Percentiles rank a stretch among this genome's conserved stretches.
phyloP scores from a whole-genome alignment of 1,284 basidiomycete species.

The Sanghuangporus baumii region DNA sequence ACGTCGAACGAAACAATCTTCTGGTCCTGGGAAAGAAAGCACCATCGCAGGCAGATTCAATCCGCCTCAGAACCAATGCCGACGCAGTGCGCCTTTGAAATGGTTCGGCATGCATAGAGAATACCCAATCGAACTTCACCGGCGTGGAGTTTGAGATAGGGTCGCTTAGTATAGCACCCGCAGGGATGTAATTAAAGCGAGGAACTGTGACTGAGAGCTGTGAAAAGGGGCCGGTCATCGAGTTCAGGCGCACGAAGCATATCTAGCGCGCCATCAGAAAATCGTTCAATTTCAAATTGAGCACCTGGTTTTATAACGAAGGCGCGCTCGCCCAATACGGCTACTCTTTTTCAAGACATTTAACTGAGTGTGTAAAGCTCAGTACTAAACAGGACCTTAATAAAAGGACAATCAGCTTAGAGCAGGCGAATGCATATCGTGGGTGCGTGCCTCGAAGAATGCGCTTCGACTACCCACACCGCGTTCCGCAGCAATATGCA shows the following conservation, averaged over 20 bases:
- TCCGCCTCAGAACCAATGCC: slow-evolving; percentile 1
- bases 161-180: neutral
- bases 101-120: neutral
- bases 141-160: neutral
- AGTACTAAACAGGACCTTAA: neutral
- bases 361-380: neutral
- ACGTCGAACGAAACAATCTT: slow-evolving; percentile 2
- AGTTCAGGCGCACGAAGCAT: neutral
- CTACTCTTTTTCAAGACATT: neutral
- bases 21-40: slow-evolving; percentile 12
- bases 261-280: neutral
- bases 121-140: neutral
- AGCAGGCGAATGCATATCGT: neutral
- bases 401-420: neutral
- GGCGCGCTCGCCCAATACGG: neutral
- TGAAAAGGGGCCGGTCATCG: neutral
- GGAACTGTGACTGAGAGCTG: neutral
- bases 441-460: neutral
- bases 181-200: neutral
- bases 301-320: too few relatives aligned
- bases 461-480: neutral
- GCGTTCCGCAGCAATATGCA: slow-evolving; percentile 10
- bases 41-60: slow-evolving; percentile 8
- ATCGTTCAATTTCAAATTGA: too few relatives aligned
- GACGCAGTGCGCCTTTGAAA: slow-evolving; percentile 5